A percentile compares a stretch with the other conserved stretches of the same genome.
These are phyloP conservation scores for Solanum gracilifrons DNA, from an alignment of 257 asterid species.

Conservation along the genomic window DNA sequence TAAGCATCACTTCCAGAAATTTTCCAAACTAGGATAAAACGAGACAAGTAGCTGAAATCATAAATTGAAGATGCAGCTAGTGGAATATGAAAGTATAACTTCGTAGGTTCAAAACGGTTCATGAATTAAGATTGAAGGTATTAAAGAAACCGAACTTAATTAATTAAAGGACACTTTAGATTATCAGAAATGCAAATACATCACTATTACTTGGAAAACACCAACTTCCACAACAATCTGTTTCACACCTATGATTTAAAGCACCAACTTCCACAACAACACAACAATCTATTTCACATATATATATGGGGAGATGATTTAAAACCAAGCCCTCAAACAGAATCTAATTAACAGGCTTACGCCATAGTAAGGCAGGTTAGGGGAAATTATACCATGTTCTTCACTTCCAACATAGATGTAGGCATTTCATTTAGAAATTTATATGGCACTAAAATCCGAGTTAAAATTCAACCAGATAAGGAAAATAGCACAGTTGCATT, in stretches of 20 bases:
- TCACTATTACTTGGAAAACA: not conserved
- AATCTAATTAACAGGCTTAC: not conserved
- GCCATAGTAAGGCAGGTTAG: not conserved
- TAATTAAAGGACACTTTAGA: not conserved
- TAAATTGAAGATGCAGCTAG: not conserved
- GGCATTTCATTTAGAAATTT: not conserved
- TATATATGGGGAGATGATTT: not conserved
- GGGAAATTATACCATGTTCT: not conserved
- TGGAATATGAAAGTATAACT: not conserved
- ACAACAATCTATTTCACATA: not conserved
- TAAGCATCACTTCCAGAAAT: not conserved
- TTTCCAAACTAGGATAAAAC: not conserved
- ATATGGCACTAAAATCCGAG: not conserved
- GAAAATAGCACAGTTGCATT: not conserved
- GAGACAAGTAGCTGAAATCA: not conserved
- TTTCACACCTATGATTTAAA: not conserved
- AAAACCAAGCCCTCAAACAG: not conserved
- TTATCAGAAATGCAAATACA: not conserved
- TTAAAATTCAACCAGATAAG: not conserved
- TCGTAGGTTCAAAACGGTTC: not conserved
- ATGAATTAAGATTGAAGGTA: not conserved
- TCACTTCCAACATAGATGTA: not conserved
- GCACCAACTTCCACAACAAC: not conserved
- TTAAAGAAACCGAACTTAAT: not conserved
- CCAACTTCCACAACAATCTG: not conserved